A percentile compares a stretch with the other conserved stretches of the same genome.
These are phyloP conservation scores for Dipodascus geniculatus DNA, from an alignment of 805 yeast species.

Conservation along the genomic window DNA sequence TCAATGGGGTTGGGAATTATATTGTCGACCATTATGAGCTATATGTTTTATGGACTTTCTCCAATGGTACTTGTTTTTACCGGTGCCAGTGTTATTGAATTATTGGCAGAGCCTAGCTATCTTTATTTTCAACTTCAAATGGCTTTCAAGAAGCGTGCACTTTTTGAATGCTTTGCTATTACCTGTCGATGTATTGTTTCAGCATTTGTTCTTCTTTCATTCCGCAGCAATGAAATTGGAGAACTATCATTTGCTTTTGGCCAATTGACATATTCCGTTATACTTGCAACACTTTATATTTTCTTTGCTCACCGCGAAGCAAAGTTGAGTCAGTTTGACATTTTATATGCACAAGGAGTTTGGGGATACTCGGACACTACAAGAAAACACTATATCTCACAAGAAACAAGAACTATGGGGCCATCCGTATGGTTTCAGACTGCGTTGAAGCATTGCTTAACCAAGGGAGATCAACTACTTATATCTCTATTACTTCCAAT, in stretches of 20 bases:
- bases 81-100: conserved; percentile 45
- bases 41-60: background rate
- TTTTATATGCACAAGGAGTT: conserved; percentile 10
- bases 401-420: conserved; percentile 19
- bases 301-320: conserved; percentile 2
- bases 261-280: conserved; percentile 36
- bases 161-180: conserved; percentile 59
- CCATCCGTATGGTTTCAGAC: conserved; percentile 50
- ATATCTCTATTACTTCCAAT: conserved; percentile 58
- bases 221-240: conserved; percentile 5
- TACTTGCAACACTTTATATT: conserved; percentile 23
- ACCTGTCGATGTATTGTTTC: conserved; percentile 47
- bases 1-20: conserved; percentile 24
- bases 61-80: conserved; percentile 18
- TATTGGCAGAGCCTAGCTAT: conserved; percentile 63
- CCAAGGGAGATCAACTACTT: conserved; percentile 83
- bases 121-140: conserved; percentile 60
- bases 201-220: conserved; percentile 4
- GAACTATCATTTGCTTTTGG: conserved; percentile 6
- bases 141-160: conserved; percentile 57
- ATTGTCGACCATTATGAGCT: background rate
- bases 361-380: conserved; percentile 13
- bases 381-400: conserved; percentile 17
- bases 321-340: background rate
- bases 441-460: conserved; percentile 71